Conservation (phyloP, 2,329 filamentous ascomycete genomes). For the Colletotrichum horii region DNA sequence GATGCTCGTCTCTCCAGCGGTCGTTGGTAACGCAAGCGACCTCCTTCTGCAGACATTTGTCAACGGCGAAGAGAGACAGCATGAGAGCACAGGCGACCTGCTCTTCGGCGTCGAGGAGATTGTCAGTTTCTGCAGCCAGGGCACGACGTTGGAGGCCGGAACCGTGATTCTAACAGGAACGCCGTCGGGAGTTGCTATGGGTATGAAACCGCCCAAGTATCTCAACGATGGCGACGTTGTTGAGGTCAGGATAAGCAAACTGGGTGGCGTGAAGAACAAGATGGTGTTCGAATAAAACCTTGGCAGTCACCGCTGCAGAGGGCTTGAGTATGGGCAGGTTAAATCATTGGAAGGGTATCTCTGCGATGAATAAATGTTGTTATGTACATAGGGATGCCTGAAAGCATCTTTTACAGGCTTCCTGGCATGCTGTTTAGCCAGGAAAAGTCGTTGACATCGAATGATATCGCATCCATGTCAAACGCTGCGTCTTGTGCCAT, state of each 20-base stretch:
- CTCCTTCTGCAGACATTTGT: slow-evolving; percentile 43
- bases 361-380: neutral
- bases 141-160: slow-evolving; percentile 54
- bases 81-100: slow-evolving; percentile 51
- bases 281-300: slow-evolving; percentile 38
- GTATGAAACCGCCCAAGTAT: slow-evolving; percentile 46
- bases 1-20: slow-evolving; percentile 37
- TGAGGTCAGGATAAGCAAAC: slow-evolving; percentile 43
- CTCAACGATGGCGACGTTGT: slow-evolving; percentile 48
- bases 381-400: neutral
- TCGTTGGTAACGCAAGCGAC: slow-evolving; percentile 32
- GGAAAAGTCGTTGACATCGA: slow-evolving; percentile 36
- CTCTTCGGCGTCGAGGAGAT: slow-evolving; percentile 54
- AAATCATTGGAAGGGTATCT: neutral
- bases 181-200: slow-evolving; percentile 51
- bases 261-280: slow-evolving; percentile 38
- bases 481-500: slow-evolving; percentile 9
- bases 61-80: slow-evolving; percentile 56
- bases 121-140: slow-evolving; percentile 50
- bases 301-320: neutral
- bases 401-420: slow-evolving; percentile 28
- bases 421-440: slow-evolving; percentile 39
- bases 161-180: slow-evolving; percentile 58
- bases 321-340: neutral
- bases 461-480: slow-evolving; percentile 30